phyloP scores from a whole-genome alignment of 129 eudicot genomes.

The Ambrosia artemisiifolia region DNA sequence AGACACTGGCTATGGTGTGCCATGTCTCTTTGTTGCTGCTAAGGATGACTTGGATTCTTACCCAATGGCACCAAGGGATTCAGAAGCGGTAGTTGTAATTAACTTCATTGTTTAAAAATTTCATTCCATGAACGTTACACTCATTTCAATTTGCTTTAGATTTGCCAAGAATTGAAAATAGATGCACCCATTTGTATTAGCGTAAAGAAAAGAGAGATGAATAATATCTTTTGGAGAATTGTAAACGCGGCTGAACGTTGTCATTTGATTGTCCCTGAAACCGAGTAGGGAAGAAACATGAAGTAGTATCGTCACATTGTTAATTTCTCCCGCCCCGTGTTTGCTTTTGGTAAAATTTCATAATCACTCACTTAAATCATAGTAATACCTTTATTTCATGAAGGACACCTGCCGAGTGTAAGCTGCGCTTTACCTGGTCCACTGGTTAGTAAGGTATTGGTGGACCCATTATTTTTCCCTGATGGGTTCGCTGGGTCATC shows the following conservation, averaged over 20 bases:
- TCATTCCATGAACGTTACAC: background rate
- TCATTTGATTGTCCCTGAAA: constrained; percentile 75
- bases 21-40: constrained; percentile 77
- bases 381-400: too few relatives aligned
- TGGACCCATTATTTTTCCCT: too few relatives aligned
- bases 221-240: constrained; percentile 64
- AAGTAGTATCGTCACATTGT: constrained; percentile 64
- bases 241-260: too few relatives aligned
- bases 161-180: constrained; percentile 74
- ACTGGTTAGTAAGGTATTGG: too few relatives aligned
- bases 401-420: too few relatives aligned
- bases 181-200: constrained; percentile 77
- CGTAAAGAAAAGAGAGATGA: constrained; percentile 70
- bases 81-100: constrained; percentile 70
- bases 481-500: too few relatives aligned
- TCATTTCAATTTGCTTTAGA: constrained; percentile 35
- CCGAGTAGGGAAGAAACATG: constrained; percentile 66
- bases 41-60: constrained; percentile 79
- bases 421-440: too few relatives aligned
- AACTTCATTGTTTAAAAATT: background rate
- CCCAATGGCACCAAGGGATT: constrained; percentile 65
- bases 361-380: background rate
- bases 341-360: constrained; percentile 57
- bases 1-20: too few relatives aligned
- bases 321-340: constrained; percentile 60